Evolutionary conservation across 1,284 basidiomycete genomes (phyloP).

Genomic region (Sparassis latifolia): DNA sequence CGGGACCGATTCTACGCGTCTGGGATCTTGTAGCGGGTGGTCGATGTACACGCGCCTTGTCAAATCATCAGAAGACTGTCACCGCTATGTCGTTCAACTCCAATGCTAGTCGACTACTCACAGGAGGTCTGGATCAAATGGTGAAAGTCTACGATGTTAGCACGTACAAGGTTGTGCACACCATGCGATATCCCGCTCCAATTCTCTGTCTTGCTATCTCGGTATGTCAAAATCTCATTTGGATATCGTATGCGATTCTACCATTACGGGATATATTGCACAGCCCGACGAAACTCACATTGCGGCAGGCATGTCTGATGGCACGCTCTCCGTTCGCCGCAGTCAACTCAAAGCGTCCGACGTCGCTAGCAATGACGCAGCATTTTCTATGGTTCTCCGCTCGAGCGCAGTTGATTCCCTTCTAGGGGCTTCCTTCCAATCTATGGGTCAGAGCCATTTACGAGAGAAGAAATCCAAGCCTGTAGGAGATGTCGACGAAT

Average conservation of each 20-base stretch:
- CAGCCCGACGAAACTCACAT: constrained; percentile 96
- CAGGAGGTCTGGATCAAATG: constrained; percentile 92
- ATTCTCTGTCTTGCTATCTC: constrained; percentile 89
- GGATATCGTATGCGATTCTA: constrained; percentile 4
- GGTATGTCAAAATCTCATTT: constrained; percentile 38
- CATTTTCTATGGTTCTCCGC: constrained; percentile 41
- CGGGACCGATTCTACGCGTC: constrained; percentile 89
- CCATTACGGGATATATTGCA: constrained; percentile 3
- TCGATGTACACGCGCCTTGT: constrained; percentile 80
- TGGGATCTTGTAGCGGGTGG: constrained; percentile 97
- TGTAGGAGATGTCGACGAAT: constrained; percentile 57
- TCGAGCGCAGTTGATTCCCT: constrained; percentile 72
- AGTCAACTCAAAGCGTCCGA: constrained; percentile 75
- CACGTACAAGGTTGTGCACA: constrained; percentile 93
- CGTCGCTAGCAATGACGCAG: constrained; percentile 35
- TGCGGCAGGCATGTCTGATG: constrained; percentile 94
- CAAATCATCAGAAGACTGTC: constrained; percentile 98
- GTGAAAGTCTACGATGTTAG: constrained; percentile 98
- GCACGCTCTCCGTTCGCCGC: constrained; percentile 85
- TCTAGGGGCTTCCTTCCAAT: constrained; percentile 48
- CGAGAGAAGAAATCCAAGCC: constrained; percentile 49
- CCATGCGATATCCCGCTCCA: constrained; percentile 97
- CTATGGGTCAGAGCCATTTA: constrained; percentile 50
- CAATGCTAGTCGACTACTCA: constrained; percentile 74
- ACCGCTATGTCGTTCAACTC: constrained; percentile 83